Conservation (phyloP, 352 stramenopile genomes). For the Phytophthora sp. region DNA sequence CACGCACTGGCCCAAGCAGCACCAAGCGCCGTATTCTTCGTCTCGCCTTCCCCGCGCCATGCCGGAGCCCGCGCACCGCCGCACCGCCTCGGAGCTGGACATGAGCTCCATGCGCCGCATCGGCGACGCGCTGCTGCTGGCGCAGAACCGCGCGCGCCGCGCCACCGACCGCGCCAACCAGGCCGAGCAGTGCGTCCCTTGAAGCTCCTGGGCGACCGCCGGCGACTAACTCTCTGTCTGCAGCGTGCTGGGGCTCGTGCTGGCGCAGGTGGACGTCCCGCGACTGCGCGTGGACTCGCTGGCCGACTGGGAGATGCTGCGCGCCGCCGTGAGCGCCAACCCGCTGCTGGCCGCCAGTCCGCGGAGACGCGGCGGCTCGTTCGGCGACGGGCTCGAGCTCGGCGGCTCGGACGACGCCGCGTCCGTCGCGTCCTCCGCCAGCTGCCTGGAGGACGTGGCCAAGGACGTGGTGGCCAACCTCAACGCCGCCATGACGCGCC, state of each 20-base stretch:
- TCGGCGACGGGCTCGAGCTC: neutral
- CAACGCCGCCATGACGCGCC: conserved; percentile 23
- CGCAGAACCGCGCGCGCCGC: conserved; percentile 67
- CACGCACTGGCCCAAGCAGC: neutral
- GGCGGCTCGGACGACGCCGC: neutral
- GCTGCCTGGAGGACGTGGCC: conserved; percentile 26
- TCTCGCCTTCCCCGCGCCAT: no score
- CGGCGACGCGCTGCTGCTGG: conserved; percentile 70
- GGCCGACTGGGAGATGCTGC: conserved; percentile 34
- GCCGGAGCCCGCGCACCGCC: conserved; percentile 32
- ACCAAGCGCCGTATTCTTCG: no score
- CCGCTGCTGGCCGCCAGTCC: conserved; percentile 13
- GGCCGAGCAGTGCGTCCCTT: conserved; percentile 60
- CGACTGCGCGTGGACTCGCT: conserved; percentile 31
- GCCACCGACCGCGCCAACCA: conserved; percentile 69
- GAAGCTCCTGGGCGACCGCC: neutral
- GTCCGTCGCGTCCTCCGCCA: conserved; percentile 18
- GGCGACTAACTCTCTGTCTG: neutral
- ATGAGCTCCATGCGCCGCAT: conserved; percentile 68
- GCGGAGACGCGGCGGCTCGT: conserved; percentile 11
- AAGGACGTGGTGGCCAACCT: conserved; percentile 58
- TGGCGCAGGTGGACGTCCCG: conserved; percentile 32
- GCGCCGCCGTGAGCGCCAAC: conserved; percentile 15
- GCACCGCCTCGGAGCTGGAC: conserved; percentile 55
- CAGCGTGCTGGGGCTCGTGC: conserved; percentile 35